phyloP scores from a whole-genome alignment of 2,329 filamentous ascomycete species.

The Coniella lustricola region DNA sequence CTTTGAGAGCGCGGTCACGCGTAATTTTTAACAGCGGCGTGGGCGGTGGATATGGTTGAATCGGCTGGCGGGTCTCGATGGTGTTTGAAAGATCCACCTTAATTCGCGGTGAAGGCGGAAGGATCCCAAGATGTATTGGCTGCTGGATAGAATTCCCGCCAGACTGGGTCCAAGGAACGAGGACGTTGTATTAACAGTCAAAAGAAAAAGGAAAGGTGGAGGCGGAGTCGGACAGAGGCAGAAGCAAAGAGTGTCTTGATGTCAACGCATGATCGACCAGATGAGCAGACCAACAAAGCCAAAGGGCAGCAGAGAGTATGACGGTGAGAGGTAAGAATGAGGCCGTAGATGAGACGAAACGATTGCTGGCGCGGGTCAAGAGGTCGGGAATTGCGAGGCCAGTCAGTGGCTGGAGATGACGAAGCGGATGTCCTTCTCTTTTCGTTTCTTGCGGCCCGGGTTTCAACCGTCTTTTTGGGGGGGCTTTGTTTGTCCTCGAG shows the following conservation, averaged over 20 bases:
- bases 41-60: slow-evolving; percentile 4
- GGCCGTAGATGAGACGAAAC: slow-evolving; percentile 14
- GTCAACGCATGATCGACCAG: slow-evolving; percentile 16
- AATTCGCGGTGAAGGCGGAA: slow-evolving; percentile 9
- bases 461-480: neutral
- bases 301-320: slow-evolving; percentile 7
- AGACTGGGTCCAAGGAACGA: slow-evolving; percentile 9
- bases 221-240: slow-evolving; percentile 7
- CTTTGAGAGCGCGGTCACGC: slow-evolving; percentile 4
- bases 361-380: slow-evolving; percentile 13
- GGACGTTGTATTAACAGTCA: slow-evolving; percentile 3
- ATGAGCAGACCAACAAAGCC: slow-evolving; percentile 12
- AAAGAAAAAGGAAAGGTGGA: neutral
- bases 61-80: neutral
- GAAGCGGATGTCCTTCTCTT: slow-evolving; percentile 3
- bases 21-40: slow-evolving; percentile 15
- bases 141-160: slow-evolving; percentile 12
- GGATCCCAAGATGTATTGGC: slow-evolving; percentile 8
- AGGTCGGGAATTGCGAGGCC: slow-evolving; percentile 9
- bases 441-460: neutral
- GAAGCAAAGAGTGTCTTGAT: slow-evolving; percentile 4
- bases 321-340: slow-evolving; percentile 4
- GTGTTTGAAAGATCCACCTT: neutral
- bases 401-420: slow-evolving; percentile 1
- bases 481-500: neutral